A percentile compares a stretch with the other conserved stretches of the same genome.
phyloP scores from a whole-genome alignment of 2,329 filamentous ascomycete genomes.

The Blumeria graminis region DNA sequence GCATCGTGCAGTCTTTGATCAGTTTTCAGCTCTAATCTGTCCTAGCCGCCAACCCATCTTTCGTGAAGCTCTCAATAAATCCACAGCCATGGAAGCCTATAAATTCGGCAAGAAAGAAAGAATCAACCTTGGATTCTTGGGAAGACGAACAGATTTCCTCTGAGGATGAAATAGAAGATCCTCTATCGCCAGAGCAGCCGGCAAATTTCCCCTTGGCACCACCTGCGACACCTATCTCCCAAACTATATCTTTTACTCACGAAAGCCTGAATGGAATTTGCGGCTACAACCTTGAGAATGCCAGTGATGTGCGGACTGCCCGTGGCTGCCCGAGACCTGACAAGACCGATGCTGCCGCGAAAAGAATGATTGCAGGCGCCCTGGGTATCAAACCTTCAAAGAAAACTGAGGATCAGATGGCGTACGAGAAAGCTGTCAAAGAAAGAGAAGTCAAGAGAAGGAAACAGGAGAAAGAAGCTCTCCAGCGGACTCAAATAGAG shows the following conservation, averaged over 20 bases:
- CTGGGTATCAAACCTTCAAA: constrained; percentile 60
- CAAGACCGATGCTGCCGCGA: constrained; percentile 81
- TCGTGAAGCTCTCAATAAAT: constrained; percentile 9
- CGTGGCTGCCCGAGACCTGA: constrained; percentile 34
- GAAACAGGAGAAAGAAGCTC: constrained; percentile 46
- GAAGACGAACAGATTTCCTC: constrained; percentile 38
- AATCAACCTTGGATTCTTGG: constrained; percentile 44
- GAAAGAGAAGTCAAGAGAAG: constrained; percentile 63
- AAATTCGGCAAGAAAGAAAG: constrained; percentile 14
- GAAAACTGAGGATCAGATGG: constrained; percentile 68
- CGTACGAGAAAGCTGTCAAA: constrained; percentile 59
- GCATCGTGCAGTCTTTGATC: too few relatives aligned
- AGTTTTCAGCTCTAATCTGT: too few relatives aligned
- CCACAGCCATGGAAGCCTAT: constrained; percentile 9
- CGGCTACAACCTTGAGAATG: constrained; percentile 3
- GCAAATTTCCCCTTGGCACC: constrained; percentile 25
- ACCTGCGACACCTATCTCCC: constrained; percentile 42
- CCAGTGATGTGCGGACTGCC: constrained; percentile 4
- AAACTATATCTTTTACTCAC: constrained; percentile 15
- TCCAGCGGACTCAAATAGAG: constrained; percentile 33
- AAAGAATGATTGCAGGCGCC: constrained; percentile 70
- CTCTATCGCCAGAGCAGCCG: constrained; percentile 10
- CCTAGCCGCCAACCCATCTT: neutral
- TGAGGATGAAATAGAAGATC: constrained; percentile 15
- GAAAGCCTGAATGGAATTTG: constrained; percentile 9